Evolutionary conservation across 2,329 filamentous ascomycete genomes (phyloP).

Genomic region (Dothideomycetidae sp.): DNA sequence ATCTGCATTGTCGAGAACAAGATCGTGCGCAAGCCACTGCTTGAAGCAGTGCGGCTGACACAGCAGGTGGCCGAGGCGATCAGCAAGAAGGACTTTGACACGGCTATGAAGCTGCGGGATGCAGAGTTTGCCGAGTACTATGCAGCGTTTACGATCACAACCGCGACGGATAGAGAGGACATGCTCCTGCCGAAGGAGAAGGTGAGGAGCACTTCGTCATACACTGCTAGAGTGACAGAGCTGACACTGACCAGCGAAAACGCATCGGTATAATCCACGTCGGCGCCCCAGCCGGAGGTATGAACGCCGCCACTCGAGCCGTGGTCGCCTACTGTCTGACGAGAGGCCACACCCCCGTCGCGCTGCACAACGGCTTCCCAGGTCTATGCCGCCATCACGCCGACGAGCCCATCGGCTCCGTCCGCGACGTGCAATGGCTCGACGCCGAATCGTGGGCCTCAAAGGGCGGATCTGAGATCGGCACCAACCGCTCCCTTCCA

Average conservation of each 20-base stretch:
- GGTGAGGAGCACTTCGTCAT: constrained; percentile 31
- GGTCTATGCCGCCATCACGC: constrained; percentile 82
- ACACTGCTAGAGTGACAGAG: background rate
- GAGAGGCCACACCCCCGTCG: constrained; percentile 81
- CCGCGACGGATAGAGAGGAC: constrained; percentile 59
- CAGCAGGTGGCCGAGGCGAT: constrained; percentile 74
- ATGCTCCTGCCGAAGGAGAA: constrained; percentile 55
- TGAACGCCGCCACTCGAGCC: constrained; percentile 91
- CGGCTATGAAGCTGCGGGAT: constrained; percentile 77
- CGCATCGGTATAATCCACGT: constrained; percentile 93
- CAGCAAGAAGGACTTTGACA: constrained; percentile 68
- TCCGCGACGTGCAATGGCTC: constrained; percentile 78
- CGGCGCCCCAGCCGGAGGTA: constrained; percentile 88
- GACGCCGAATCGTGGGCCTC: constrained; percentile 93
- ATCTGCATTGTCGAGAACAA: constrained; percentile 98
- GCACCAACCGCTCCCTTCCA: constrained; percentile 88
- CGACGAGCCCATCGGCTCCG: constrained; percentile 66
- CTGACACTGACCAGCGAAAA: constrained; percentile 49
- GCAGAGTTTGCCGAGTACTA: constrained; percentile 91
- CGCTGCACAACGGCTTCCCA: constrained; percentile 93
- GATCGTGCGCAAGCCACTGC: constrained; percentile 76
- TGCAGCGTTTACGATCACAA: constrained; percentile 79
- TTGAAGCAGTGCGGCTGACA: constrained; percentile 77
- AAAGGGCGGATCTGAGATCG: constrained; percentile 93
- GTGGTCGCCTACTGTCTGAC: constrained; percentile 86